phyloP scores from a whole-genome alignment of 169 alveolate genomes.

The Plasmodium blacklocki region DNA sequence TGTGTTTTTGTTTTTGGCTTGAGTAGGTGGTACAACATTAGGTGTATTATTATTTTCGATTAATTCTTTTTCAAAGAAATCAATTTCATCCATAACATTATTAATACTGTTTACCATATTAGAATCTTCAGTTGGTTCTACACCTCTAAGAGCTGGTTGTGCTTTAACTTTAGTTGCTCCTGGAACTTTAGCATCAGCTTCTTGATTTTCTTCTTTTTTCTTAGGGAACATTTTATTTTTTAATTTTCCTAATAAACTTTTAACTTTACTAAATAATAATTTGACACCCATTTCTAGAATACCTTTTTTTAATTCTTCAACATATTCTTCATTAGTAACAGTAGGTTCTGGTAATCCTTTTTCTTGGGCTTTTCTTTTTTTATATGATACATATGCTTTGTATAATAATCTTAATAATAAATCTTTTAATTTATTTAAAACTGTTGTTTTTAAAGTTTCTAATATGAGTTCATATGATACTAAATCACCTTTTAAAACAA shows the following conservation, averaged over 20 bases:
- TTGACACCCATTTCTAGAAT: slow-evolving; percentile 37
- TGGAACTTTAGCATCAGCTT: not conserved
- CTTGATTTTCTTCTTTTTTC: not conserved
- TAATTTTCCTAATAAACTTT: slow-evolving; percentile 1
- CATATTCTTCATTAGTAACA: not conserved
- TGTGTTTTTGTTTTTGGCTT: not conserved
- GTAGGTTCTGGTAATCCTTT: slow-evolving; percentile 2
- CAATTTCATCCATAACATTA: slow-evolving; percentile 36
- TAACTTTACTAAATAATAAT: slow-evolving; percentile 18
- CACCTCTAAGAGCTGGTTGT: not conserved
- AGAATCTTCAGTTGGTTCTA: not conserved
- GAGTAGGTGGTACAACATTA: not conserved
- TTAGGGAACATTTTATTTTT: slow-evolving; percentile 28
- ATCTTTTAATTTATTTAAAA: slow-evolving; percentile 25
- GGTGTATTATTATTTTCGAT: not conserved
- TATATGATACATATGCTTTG: slow-evolving; percentile 27
- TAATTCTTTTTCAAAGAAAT: slow-evolving; percentile 23
- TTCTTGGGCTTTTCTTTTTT: slow-evolving; percentile 31
- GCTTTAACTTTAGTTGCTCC: not conserved
- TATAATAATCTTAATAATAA: slow-evolving; percentile 20
- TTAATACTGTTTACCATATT: slow-evolving; percentile 16
- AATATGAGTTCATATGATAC: slow-evolving; percentile 27
- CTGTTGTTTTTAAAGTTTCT: not conserved
- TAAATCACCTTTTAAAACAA: slow-evolving; percentile 11
- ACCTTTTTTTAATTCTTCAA: slow-evolving; percentile 55